Conservation (phyloP, 345 rosid genomes). For the Pugionium cornutum region DNA sequence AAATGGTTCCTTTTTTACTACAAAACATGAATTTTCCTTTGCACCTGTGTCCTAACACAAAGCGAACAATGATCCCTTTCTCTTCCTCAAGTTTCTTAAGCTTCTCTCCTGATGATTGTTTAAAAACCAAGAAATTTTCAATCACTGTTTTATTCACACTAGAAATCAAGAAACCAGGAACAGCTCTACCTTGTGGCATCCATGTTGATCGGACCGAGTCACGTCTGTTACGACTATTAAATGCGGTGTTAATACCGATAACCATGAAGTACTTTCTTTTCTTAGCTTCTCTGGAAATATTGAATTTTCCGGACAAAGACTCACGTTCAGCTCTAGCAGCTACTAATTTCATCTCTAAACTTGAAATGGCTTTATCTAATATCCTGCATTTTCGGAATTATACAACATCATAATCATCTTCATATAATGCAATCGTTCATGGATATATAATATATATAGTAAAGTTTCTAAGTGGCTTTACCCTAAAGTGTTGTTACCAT, state of each 20-base stretch:
- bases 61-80: slow-evolving; percentile 70
- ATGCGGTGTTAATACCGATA: slow-evolving; percentile 75
- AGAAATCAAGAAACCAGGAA: not conserved
- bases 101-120: slow-evolving; percentile 43
- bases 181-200: slow-evolving; percentile 73
- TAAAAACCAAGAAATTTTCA: not conserved
- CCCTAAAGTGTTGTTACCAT: slow-evolving; percentile 40
- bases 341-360: not conserved
- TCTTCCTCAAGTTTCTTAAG: slow-evolving; percentile 52
- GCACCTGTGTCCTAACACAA: slow-evolving; percentile 79
- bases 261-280: slow-evolving; percentile 65
- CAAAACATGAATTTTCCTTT: too few relatives aligned
- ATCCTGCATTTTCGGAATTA: not conserved
- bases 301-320: slow-evolving; percentile 11
- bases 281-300: not conserved
- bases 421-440: slow-evolving; percentile 2
- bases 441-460: slow-evolving; percentile 35
- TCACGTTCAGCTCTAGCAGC: not conserved
- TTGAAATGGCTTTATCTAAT: not conserved
- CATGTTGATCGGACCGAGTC: slow-evolving; percentile 79
- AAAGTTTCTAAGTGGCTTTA: slow-evolving; percentile 31
- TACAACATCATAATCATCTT: slow-evolving; percentile 2
- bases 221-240: slow-evolving; percentile 67
- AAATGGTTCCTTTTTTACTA: too few relatives aligned
- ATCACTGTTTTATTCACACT: too few relatives aligned